A percentile compares a stretch with the other conserved stretches of the same genome.
phyloP scores from a whole-genome alignment of 768 basidiomycete species.

The Tulasnella calospora region DNA sequence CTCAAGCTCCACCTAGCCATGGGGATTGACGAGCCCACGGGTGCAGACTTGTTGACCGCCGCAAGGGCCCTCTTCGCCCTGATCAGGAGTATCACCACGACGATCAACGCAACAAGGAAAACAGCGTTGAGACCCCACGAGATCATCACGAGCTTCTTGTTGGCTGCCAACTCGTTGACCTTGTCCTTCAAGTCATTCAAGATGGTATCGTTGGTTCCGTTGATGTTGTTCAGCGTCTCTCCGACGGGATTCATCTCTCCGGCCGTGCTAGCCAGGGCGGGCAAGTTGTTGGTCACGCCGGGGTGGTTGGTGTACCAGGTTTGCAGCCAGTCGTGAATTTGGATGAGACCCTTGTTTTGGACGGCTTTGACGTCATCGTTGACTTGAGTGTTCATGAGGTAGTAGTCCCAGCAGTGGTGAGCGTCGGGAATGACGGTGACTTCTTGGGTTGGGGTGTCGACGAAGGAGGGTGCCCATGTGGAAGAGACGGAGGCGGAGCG shows the following conservation, averaged over 20 bases:
- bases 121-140: neutral
- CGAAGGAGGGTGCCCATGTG: neutral
- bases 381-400: neutral
- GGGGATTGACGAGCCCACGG: neutral
- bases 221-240: neutral
- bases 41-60: neutral
- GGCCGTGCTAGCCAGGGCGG: neutral
- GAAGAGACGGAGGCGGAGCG: constrained; percentile 24
- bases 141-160: neutral
- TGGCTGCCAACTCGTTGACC: neutral
- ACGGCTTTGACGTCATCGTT: neutral
- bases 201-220: neutral
- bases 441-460: constrained; percentile 11
- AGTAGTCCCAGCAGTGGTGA: constrained; percentile 24
- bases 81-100: neutral
- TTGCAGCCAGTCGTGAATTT: constrained; percentile 12
- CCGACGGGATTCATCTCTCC: neutral
- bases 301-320: constrained; percentile 13
- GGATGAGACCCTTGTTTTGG: neutral
- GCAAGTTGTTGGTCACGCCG: neutral
- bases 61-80: neutral
- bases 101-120: neutral
- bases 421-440: constrained; percentile 11
- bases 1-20: neutral
- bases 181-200: neutral